Conservation (phyloP, 1,284 basidiomycete genomes). For the Trametes polyzona region DNA sequence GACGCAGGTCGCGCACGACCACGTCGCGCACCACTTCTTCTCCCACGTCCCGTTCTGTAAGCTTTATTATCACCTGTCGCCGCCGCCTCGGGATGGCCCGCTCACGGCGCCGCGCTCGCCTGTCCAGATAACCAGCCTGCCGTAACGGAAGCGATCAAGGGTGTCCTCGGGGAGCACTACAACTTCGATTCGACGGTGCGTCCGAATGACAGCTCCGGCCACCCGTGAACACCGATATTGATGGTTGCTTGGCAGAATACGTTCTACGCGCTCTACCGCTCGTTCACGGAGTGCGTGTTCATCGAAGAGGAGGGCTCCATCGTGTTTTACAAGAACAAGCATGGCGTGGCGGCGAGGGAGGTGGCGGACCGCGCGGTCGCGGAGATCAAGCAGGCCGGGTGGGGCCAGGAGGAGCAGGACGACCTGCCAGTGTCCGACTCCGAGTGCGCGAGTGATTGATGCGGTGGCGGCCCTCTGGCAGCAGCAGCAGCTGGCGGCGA, state of each 20-base stretch:
- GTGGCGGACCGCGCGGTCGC: conserved; percentile 24
- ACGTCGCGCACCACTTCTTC: conserved; percentile 45
- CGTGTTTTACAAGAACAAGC: conserved; percentile 76
- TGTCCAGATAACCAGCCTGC: conserved; percentile 42
- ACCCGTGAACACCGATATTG: conserved; percentile 45
- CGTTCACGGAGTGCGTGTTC: conserved; percentile 52
- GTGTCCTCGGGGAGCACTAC: conserved; percentile 40
- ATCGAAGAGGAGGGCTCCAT: conserved; percentile 78
- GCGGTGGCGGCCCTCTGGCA: too few relatives aligned
- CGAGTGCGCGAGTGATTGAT: conserved; percentile 1
- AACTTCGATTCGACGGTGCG: conserved; percentile 50
- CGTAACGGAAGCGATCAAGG: conserved; percentile 35
- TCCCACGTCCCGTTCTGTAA: conserved; percentile 43
- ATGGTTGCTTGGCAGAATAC: conserved; percentile 34
- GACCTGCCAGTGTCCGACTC: conserved; percentile 7
- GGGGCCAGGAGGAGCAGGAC: conserved; percentile 28
- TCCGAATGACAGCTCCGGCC: conserved; percentile 23
- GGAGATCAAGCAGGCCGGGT: conserved; percentile 23
- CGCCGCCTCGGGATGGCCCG: background rate
- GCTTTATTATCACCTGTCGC: conserved; percentile 15
- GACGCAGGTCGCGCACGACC: conserved; percentile 43
- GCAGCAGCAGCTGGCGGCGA: too few relatives aligned
- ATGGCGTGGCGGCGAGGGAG: conserved; percentile 44
- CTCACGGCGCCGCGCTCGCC: conserved; percentile 37
- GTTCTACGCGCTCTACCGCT: conserved; percentile 40